phyloP scores from a whole-genome alignment of 2,329 filamentous ascomycete genomes.

The Alternaria sp. region DNA sequence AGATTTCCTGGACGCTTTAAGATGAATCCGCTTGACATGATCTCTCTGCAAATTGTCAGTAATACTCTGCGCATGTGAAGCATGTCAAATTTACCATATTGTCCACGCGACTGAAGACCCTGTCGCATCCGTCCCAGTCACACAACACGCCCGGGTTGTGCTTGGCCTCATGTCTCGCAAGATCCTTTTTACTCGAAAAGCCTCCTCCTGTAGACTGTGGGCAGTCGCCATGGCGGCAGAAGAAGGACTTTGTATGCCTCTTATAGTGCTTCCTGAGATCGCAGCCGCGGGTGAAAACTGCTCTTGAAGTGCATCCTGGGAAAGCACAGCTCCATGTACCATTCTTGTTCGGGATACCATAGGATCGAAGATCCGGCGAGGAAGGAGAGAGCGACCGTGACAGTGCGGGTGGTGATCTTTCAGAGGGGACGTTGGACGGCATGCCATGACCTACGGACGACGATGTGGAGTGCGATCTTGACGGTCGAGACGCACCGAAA shows the following conservation, averaged over 20 bases:
- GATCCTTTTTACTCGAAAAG: conserved; percentile 69
- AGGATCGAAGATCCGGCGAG: conserved; percentile 49
- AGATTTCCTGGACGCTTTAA: conserved; percentile 43
- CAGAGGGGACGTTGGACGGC: conserved; percentile 30
- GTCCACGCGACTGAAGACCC: conserved; percentile 66
- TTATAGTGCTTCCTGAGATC: conserved; percentile 69
- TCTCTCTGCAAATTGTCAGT: conserved; percentile 44
- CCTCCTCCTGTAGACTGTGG: conserved; percentile 63
- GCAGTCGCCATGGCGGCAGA: conserved; percentile 65
- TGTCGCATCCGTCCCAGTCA: conserved; percentile 63
- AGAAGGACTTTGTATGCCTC: conserved; percentile 66
- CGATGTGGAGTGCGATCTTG: conserved; percentile 46
- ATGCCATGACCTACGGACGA: conserved; percentile 38
- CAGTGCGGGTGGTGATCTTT: conserved; percentile 39
- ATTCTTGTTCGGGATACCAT: conserved; percentile 54
- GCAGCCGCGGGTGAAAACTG: conserved; percentile 65
- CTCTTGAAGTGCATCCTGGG: conserved; percentile 65
- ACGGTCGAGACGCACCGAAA: conserved; percentile 29
- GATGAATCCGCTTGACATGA: conserved; percentile 51
- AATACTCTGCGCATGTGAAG: background rate
- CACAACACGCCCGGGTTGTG: conserved; percentile 67
- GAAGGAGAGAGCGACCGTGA: conserved; percentile 50
- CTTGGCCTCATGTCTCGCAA: conserved; percentile 67
- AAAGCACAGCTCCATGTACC: conserved; percentile 65
- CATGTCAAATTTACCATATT: conserved; percentile 60